phyloP scores from a whole-genome alignment of 345 rosid genomes.

The Acer campestre region DNA sequence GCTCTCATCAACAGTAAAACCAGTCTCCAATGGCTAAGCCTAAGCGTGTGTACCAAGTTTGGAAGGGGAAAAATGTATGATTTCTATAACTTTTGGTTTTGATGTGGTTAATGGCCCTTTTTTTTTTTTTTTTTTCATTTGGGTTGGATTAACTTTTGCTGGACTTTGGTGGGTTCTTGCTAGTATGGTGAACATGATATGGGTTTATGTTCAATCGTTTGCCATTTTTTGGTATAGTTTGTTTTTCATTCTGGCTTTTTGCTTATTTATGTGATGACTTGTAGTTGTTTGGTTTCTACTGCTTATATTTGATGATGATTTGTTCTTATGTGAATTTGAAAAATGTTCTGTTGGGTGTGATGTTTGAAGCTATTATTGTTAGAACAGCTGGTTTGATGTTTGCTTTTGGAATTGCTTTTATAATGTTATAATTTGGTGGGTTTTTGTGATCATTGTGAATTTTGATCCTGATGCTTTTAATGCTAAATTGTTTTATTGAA shows the following conservation, averaged over 20 bases:
- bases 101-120: not conserved
- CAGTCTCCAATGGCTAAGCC: constrained; percentile 40
- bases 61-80: constrained; percentile 60
- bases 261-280: too few species aligned
- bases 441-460: not conserved
- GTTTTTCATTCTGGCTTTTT: not conserved
- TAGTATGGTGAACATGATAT: not conserved
- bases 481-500: not conserved
- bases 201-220: constrained; percentile 2
- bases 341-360: not conserved
- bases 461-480: not conserved
- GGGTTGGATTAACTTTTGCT: not conserved
- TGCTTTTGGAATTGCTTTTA: not conserved
- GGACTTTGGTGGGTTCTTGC: constrained; percentile 8
- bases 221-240: not conserved
- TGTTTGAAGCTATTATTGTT: not conserved
- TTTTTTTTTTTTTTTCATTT: not conserved
- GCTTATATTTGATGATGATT: too few species aligned
- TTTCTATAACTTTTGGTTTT: not conserved
- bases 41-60: constrained; percentile 45
- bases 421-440: constrained; percentile 5
- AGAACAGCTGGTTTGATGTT: not conserved
- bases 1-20: constrained; percentile 11
- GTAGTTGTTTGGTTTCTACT: too few species aligned
- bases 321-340: too few species aligned